Evolutionary conservation across 164 flowering plant genomes (phyloP).

Genomic region (Sextonia rubra): DNA sequence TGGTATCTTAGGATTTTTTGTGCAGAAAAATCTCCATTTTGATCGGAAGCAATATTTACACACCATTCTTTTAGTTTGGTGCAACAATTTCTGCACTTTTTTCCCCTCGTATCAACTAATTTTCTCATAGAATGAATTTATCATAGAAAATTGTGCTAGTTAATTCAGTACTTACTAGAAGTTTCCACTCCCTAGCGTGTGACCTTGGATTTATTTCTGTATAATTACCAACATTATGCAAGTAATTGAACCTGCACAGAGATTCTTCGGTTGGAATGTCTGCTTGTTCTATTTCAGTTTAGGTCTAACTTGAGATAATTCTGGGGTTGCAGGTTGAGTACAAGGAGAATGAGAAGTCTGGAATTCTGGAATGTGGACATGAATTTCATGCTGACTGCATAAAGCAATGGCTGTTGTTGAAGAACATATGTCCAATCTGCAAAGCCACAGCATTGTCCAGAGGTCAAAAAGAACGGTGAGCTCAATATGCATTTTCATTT

Average conservation of each 20-base stretch:
- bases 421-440: slow-evolving; percentile 90
- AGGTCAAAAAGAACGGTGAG: background rate
- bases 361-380: slow-evolving; percentile 73
- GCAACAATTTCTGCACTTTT: background rate
- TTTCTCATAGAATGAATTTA: background rate
- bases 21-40: background rate
- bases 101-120: background rate
- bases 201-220: background rate
- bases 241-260: too few relatives aligned
- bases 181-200: background rate
- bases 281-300: background rate
- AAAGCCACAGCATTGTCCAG: slow-evolving; percentile 52
- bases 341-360: slow-evolving; percentile 43
- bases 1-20: background rate
- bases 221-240: too few relatives aligned
- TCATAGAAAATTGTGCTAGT: background rate
- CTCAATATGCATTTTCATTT: slow-evolving; percentile 7
- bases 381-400: slow-evolving; percentile 81
- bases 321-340: slow-evolving; percentile 44
- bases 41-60: background rate
- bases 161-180: background rate
- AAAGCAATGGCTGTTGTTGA: slow-evolving; percentile 70
- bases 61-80: background rate
- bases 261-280: background rate
- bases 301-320: background rate